Base-by-base conservation (phyloP, 352 stramenopile species). In the Phytophthora sp. region DNA sequence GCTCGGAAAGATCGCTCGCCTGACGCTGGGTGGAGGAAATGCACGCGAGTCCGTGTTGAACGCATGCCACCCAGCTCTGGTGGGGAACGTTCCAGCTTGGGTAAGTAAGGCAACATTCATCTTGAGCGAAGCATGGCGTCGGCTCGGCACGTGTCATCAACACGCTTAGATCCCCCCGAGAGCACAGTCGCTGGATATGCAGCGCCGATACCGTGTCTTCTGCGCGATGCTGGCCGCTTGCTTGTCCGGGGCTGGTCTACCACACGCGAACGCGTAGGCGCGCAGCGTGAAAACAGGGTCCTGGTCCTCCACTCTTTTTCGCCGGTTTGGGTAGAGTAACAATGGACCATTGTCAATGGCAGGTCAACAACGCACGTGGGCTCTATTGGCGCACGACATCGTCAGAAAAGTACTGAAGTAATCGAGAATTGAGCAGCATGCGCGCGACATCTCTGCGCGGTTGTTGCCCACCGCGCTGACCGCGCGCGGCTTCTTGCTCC, bases 221-320 rank as follows among this genome's bases (percentile, higher is more conserved):
- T 21, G 13, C 15, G n/a, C 47, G 3, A 39, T 39, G 29, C 18
- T 46, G 21, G 31, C 33, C 31, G 50, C 35, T 57, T 57, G 33
- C 50, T 57, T 47, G 50, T 47, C 33, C 35, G 3, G 16, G 50
- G 13, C 33, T 24, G 50, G 35, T 57, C 50, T 57, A 57, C 46
- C 21, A 57, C 50, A 57, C 33, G 24, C 23, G 33, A 15, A 35
- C 50, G 7, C 33, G 50, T 57, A 57, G 50, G 31, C 50, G 16
- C 33, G 50, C 50, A 46, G 15, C 24, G 35, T 9, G 20, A 12
- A 31, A 54, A 27, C n/a, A 18, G 46, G n/a, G n/a, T n/a, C 8
- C 27, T 20, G 47, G 50, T 7, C 8, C 24, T 57, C 15, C 30
- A 7, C 30, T 44, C 12, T 56, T 46, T 29, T 46, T 46, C 31